Evolutionary conservation across 164 flowering plant species (phyloP).

Genomic region (Annona cherimola): DNA sequence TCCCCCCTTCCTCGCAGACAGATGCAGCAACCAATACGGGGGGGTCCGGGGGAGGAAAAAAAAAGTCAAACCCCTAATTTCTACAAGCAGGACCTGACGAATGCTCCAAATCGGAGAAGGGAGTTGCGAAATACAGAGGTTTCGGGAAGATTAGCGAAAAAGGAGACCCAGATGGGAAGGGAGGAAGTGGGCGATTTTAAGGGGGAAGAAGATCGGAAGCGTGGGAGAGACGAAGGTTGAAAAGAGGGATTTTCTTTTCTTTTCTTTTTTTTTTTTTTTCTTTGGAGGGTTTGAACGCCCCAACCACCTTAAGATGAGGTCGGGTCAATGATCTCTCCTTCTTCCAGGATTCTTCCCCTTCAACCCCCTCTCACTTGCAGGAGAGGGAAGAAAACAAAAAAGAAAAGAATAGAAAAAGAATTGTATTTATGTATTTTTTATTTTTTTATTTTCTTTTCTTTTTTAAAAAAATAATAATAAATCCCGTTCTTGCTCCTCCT

Average conservation of each 20-base stretch:
- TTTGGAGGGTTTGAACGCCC: neutral
- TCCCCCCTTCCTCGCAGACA: neutral
- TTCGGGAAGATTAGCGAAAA: neutral
- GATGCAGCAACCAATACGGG: neutral
- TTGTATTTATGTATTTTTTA: too few species aligned
- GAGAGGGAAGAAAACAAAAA: neutral
- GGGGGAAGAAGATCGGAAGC: neutral
- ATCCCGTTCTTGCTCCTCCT: neutral
- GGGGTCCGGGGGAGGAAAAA: too few species aligned
- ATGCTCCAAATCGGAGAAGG: neutral
- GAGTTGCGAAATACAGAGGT: neutral
- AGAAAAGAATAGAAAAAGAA: too few species aligned
- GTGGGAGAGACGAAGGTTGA: neutral
- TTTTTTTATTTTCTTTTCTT: too few species aligned
- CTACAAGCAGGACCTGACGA: neutral
- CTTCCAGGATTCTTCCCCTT: neutral
- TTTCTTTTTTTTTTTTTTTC: too few species aligned
- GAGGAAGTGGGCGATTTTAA: neutral
- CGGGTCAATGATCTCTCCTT: neutral
- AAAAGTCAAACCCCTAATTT: neutral
- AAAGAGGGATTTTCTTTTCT: neutral
- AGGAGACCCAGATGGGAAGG: neutral
- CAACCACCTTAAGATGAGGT: neutral
- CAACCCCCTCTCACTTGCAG: neutral
- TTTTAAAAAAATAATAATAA: too few species aligned